Evolutionary conservation across 2,329 filamentous ascomycete species (phyloP).

Genomic region (Apiospora malaysiana): DNA sequence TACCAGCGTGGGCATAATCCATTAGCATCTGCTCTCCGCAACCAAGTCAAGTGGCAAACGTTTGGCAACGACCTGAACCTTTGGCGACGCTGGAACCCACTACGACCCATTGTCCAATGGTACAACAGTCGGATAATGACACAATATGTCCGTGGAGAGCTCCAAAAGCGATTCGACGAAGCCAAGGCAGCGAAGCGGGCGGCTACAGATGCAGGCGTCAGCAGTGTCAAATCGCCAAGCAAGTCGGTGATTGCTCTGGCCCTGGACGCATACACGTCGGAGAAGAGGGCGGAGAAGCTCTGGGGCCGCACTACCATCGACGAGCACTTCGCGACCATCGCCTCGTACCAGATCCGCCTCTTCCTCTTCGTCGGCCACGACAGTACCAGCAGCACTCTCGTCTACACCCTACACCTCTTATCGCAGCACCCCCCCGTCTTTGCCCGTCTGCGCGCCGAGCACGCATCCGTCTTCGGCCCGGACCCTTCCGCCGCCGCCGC

Average conservation of each 20-base stretch:
- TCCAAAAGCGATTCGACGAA: conserved; percentile 25
- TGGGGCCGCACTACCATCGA: background rate
- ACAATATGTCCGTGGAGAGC: conserved; percentile 24
- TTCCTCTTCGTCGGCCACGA: conserved; percentile 38
- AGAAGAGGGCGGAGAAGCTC: background rate
- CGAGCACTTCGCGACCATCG: background rate
- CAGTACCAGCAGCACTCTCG: conserved; percentile 42
- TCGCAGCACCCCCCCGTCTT: conserved; percentile 39
- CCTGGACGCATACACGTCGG: conserved; percentile 24
- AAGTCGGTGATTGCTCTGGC: conserved; percentile 27
- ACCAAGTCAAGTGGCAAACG: no score
- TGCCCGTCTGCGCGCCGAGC: conserved; percentile 42
- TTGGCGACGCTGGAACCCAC: conserved; percentile 16
- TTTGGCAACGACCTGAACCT: no score
- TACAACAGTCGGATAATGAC: conserved; percentile 25
- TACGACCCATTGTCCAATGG: conserved; percentile 25
- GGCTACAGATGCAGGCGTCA: no score
- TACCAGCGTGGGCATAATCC: no score
- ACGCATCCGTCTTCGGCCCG: conserved; percentile 41
- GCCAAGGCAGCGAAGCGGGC: conserved; percentile 8
- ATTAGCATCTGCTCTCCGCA: no score
- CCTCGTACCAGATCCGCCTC: conserved; percentile 21
- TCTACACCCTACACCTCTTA: conserved; percentile 40
- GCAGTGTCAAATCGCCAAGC: conserved; percentile 12
- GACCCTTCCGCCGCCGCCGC: conserved; percentile 23